These are phyloP conservation scores for Penicillium aurantiogriseum DNA, from an alignment of 2,329 filamentous ascomycete genomes.

Conservation along the genomic window DNA sequence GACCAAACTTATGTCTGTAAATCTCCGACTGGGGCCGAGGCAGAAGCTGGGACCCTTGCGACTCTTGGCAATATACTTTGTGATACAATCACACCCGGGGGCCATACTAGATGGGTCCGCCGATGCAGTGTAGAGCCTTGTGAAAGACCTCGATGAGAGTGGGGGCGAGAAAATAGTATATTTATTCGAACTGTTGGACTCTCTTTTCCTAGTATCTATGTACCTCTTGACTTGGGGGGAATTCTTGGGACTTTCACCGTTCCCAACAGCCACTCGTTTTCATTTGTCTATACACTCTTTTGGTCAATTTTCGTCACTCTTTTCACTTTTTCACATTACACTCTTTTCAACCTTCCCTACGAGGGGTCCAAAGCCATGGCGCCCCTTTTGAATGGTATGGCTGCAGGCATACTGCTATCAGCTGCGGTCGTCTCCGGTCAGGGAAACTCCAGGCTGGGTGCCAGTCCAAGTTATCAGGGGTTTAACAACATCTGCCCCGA, in stretches of 20 bases:
- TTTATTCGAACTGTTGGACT: no score
- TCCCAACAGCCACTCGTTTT: neutral
- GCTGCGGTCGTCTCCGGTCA: neutral
- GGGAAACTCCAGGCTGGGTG: neutral
- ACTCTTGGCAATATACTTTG: no score
- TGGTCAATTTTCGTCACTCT: neutral
- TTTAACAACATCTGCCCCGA: slow-evolving; percentile 17
- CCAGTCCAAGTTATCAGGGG: slow-evolving; percentile 16
- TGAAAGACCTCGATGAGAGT: neutral
- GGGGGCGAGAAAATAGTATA: neutral
- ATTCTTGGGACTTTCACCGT: neutral
- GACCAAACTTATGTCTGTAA: no score
- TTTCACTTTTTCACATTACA: neutral
- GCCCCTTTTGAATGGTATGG: neutral
- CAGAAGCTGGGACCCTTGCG: no score
- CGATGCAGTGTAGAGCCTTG: no score
- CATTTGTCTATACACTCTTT: neutral
- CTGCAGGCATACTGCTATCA: neutral
- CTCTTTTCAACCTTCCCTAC: neutral
- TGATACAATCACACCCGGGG: neutral
- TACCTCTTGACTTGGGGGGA: neutral
- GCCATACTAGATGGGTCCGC: neutral
- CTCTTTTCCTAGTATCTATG: neutral
- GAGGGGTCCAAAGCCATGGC: neutral
- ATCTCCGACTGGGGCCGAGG: no score